Percentiles rank a stretch among this genome's conserved stretches.
Conservation (phyloP, 75 land plant genomes). For the Selaginella tamariscina region DNA sequence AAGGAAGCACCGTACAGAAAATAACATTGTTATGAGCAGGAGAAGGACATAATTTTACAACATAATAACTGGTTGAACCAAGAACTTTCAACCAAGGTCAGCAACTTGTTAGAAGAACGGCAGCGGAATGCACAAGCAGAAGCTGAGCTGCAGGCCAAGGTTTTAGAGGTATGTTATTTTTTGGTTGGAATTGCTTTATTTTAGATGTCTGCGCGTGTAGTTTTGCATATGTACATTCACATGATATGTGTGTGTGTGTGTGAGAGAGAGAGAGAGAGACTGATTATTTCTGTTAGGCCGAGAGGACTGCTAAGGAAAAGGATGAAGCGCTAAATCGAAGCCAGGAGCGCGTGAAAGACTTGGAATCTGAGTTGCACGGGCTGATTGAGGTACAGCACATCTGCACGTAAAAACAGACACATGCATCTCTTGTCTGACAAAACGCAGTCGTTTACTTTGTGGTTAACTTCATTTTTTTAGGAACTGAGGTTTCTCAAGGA, state of each 20-base stretch:
- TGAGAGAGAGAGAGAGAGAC: too few relatives aligned
- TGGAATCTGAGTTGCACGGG: constrained; percentile 40
- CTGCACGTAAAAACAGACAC: too few relatives aligned
- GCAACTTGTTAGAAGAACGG: constrained; percentile 43
- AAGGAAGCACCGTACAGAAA: neutral
- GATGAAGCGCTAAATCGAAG: constrained; percentile 34
- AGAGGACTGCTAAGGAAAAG: constrained; percentile 41
- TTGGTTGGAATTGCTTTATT: too few relatives aligned
- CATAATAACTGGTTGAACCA: constrained; percentile 88
- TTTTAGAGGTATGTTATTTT: constrained; percentile 43
- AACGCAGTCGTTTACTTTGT: neutral
- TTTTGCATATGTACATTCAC: too few relatives aligned
- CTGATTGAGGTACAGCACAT: constrained; percentile 52
- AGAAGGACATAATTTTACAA: constrained; percentile 72
- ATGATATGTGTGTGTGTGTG: too few relatives aligned
- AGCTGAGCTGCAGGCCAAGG: constrained; percentile 55
- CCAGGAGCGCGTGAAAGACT: constrained; percentile 52
- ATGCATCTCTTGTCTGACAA: neutral
- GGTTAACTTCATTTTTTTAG: constrained; percentile 23
- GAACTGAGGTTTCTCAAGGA: constrained; percentile 53
- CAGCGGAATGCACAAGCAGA: constrained; percentile 41
- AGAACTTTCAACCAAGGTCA: constrained; percentile 60
- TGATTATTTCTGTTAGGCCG: constrained; percentile 48
- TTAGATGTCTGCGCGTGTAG: neutral
- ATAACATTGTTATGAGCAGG: constrained; percentile 29